Percentiles rank a stretch among this genome's conserved stretches.
phyloP scores from a whole-genome alignment of 2,329 filamentous ascomycete species.

The Monilinia laxa region DNA sequence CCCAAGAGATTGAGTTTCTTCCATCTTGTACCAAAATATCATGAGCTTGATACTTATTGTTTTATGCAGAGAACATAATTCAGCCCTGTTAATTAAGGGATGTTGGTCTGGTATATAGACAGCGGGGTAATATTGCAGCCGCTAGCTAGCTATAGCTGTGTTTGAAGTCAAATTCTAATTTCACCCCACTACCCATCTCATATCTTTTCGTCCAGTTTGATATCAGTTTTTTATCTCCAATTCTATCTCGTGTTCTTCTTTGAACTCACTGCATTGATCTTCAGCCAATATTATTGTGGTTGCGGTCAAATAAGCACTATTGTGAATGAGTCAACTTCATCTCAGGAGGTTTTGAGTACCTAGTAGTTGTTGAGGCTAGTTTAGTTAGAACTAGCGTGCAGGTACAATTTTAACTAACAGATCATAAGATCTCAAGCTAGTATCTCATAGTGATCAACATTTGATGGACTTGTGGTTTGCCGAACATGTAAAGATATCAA shows the following conservation, averaged over 20 bases:
- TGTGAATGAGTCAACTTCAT: too few species aligned
- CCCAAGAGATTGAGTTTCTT: not conserved
- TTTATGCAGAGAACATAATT: not conserved
- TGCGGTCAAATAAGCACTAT: not conserved
- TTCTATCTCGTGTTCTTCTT: not conserved
- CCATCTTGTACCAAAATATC: not conserved
- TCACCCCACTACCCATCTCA: not conserved
- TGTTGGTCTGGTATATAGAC: not conserved
- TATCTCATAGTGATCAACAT: not conserved
- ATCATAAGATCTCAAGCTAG: not conserved
- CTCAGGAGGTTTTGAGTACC: not conserved
- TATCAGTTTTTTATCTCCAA: not conserved
- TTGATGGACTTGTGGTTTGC: not conserved
- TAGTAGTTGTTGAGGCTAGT: not conserved
- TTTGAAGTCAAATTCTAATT: not conserved
- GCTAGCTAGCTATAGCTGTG: too few species aligned
- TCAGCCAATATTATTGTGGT: not conserved
- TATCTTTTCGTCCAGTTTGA: not conserved
- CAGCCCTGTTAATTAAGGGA: not conserved
- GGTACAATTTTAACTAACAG: not conserved
- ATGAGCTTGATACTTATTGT: not conserved
- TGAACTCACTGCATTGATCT: not conserved
- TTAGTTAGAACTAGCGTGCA: not conserved
- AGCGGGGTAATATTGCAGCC: not conserved
- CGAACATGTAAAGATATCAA: not conserved